These are phyloP conservation scores for Zopfia rhizophila DNA, from an alignment of 2,329 filamentous ascomycete species.

Conservation along the genomic window DNA sequence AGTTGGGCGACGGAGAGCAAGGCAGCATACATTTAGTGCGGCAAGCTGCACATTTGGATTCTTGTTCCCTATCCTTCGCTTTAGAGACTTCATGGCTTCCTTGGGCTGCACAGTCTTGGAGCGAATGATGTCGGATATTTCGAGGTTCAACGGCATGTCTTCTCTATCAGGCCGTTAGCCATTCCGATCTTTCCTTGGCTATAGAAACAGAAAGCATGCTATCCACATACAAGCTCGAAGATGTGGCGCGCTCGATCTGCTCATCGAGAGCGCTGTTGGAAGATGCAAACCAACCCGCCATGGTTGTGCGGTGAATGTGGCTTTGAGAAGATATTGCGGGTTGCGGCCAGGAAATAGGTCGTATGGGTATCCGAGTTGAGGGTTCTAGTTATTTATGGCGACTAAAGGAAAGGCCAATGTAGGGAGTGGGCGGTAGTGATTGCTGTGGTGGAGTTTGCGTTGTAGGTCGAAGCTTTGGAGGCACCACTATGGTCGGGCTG, in stretches of 20 bases:
- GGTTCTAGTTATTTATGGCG: neutral
- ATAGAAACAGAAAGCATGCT: constrained; percentile 1
- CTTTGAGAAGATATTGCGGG: neutral
- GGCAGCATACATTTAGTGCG: constrained; percentile 79
- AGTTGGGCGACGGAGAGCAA: neutral
- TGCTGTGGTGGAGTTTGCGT: neutral
- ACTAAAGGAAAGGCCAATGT: neutral
- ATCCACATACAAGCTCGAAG: constrained; percentile 82
- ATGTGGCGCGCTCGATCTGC: constrained; percentile 94
- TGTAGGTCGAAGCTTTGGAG: neutral
- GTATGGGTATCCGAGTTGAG: neutral
- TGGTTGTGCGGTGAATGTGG: constrained; percentile 54
- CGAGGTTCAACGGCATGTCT: constrained; percentile 95
- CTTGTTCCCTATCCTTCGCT: constrained; percentile 93
- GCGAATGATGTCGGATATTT: constrained; percentile 96
- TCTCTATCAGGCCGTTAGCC: constrained; percentile 68
- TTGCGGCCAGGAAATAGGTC: too few species aligned
- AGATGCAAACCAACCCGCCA: constrained; percentile 97
- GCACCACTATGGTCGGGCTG: too few species aligned
- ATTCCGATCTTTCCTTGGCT: neutral
- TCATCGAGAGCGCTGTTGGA: constrained; percentile 92
- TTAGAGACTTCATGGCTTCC: constrained; percentile 97
- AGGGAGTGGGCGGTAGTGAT: neutral
- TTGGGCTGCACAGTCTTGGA: constrained; percentile 98
- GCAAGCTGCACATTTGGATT: constrained; percentile 97